Conservation (phyloP, 345 rosid species). For the Theobroma cacao region DNA sequence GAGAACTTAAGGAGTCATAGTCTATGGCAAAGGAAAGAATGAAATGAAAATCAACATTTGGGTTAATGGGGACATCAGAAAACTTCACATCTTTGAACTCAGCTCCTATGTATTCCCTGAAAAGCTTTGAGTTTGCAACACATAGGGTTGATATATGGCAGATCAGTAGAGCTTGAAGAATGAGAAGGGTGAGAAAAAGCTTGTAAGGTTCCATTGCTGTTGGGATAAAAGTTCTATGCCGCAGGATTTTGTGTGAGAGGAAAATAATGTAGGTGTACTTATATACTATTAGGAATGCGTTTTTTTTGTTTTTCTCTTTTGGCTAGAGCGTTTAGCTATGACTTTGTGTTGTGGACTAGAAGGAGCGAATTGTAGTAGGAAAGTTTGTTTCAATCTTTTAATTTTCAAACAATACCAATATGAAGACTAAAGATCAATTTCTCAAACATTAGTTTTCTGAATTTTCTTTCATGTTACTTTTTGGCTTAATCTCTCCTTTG, state of each 20-base stretch:
- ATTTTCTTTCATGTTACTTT: background rate
- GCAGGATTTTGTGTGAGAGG: background rate
- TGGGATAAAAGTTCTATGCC: background rate
- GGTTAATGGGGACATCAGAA: slow-evolving; percentile 34
- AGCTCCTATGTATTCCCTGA: slow-evolving; percentile 41
- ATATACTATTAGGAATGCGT: too few species aligned
- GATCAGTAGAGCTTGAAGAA: slow-evolving; percentile 15
- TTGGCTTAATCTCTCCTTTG: background rate
- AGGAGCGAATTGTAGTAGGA: background rate
- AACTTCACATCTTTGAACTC: slow-evolving; percentile 29
- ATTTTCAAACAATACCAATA: background rate
- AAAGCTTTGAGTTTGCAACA: slow-evolving; percentile 30
- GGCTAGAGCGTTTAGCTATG: background rate
- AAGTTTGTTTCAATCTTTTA: background rate
- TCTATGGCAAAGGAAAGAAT: slow-evolving; percentile 44
- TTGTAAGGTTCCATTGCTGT: slow-evolving; percentile 10
- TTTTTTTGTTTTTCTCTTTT: too few species aligned
- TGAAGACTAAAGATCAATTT: background rate
- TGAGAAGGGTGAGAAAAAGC: slow-evolving; percentile 14
- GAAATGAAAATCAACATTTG: slow-evolving; percentile 36
- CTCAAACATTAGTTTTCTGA: background rate
- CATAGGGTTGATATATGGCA: background rate
- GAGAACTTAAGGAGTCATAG: slow-evolving; percentile 24
- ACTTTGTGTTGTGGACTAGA: background rate
- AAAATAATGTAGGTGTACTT: too few species aligned